Base-by-base conservation (phyloP, 164 flowering plant species). In the Magnolia kwangsiensis region DNA sequence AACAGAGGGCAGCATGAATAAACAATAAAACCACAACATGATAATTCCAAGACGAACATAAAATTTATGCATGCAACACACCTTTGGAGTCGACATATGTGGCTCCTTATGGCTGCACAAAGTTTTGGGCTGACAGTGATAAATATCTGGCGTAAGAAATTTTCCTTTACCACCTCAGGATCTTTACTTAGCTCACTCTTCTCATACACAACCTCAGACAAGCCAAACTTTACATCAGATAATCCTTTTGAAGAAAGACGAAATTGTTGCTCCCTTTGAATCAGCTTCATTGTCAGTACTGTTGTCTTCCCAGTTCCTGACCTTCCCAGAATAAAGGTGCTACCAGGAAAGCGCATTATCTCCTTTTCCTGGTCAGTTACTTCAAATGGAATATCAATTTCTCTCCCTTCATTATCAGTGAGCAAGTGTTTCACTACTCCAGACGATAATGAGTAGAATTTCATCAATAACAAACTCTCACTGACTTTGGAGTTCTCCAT, bases 221-320 rank as follows among this genome's bases (percentile, higher is more conserved):
- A 5, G 68, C 66, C 63, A 29, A 20, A 27, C 14, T 71, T 67
- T 66, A 14, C 9, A 45, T 76, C 82, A 73, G 13, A 14, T 14
- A 81, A 50, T 71, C 85, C 89, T 73, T 88, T 77, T 1, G 66
- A 67, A 27, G 88, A 86, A 20, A 84, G n/a, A 51, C 77, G 78
- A 45, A 85, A 78, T 5, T 77, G 80, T 63, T 90, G 83, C 71
- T 89, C 92, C 59, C 79, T 92, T 67, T 81, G 85, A 77, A 82
- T 82, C 59, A 94, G 74, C 75, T 91, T 94, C 92, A 86, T 89
- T 0, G 94, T 92, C 65, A 92, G 78, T 24, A 92, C 87, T 63
- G 96, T 91, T 1, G 98, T 94, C 77, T 94, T 94, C 61, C 98
- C 98, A 1, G 98, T 94, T 7, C 98, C 97, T 0, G 98, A 94